phyloP scores from a whole-genome alignment of 1,284 basidiomycete genomes.

The Tilletia setariae region DNA sequence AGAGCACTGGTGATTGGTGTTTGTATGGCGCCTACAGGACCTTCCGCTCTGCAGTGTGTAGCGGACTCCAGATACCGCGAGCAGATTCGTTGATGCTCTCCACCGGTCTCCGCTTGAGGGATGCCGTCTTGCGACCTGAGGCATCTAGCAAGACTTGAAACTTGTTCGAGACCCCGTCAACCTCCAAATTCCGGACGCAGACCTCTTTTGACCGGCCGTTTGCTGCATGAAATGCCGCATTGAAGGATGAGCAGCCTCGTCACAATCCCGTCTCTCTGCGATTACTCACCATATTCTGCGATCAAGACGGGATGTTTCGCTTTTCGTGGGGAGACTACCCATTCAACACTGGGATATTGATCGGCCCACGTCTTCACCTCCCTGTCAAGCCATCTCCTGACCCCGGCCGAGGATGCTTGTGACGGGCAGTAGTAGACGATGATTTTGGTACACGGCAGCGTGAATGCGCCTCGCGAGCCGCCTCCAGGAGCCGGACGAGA shows the following conservation, averaged over 20 bases:
- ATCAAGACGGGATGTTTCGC: conserved; percentile 23
- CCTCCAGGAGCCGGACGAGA: conserved; percentile 24
- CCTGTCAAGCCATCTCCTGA: conserved; percentile 24
- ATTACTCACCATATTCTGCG: conserved; percentile 30
- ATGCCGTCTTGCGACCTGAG: conserved; percentile 25
- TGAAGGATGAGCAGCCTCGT: background rate
- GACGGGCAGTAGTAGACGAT: conserved; percentile 29
- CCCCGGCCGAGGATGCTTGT: conserved; percentile 23
- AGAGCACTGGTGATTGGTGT: background rate
- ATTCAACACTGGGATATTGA: conserved; percentile 25
- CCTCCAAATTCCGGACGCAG: conserved; percentile 24
- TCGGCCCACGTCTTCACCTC: conserved; percentile 23
- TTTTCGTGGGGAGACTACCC: conserved; percentile 26
- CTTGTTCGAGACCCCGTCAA: conserved; percentile 21
- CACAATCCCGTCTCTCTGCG: background rate
- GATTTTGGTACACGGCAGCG: conserved; percentile 31
- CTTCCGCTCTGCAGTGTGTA: conserved; percentile 24
- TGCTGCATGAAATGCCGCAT: conserved; percentile 14
- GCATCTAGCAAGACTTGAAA: conserved; percentile 27
- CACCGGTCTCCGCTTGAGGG: conserved; percentile 29
- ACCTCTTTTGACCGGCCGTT: conserved; percentile 29
- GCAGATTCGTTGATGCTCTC: conserved; percentile 27
- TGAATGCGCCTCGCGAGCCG: conserved; percentile 18
- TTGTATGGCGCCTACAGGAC: background rate
- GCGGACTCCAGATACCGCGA: conserved; percentile 31